Conservation (phyloP, 768 basidiomycete genomes). For the Chiua virens region DNA sequence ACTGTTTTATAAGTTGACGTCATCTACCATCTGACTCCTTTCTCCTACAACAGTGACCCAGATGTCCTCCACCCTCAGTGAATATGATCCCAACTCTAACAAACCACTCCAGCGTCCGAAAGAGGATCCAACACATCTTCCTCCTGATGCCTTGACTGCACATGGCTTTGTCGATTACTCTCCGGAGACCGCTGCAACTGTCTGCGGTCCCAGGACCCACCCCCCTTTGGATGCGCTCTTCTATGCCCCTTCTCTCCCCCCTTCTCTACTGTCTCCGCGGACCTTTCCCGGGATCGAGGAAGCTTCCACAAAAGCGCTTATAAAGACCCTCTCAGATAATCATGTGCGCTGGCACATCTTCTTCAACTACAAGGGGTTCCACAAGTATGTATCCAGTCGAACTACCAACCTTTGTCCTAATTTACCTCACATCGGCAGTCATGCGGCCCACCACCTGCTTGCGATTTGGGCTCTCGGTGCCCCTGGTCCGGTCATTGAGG, state of each 20-base stretch:
- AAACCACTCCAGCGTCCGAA: constrained; percentile 19
- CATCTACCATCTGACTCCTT: no score
- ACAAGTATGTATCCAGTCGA: constrained; percentile 25
- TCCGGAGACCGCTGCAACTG: constrained; percentile 16
- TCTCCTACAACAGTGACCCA: not conserved
- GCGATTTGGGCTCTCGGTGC: constrained; percentile 65
- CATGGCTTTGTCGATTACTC: constrained; percentile 25
- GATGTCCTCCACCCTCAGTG: constrained; percentile 12
- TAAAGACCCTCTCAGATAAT: constrained; percentile 47
- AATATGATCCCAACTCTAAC: constrained; percentile 7
- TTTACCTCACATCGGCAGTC: constrained; percentile 35
- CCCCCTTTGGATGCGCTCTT: constrained; percentile 22
- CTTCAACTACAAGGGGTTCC: constrained; percentile 42
- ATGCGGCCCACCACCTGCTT: constrained; percentile 56
- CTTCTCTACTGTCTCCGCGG: constrained; percentile 33
- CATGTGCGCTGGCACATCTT: constrained; percentile 55
- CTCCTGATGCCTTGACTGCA: constrained; percentile 12
- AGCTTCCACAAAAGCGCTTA: constrained; percentile 40
- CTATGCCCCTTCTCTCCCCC: constrained; percentile 25
- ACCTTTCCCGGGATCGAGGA: constrained; percentile 36
- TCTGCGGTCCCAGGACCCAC: not conserved
- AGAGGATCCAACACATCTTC: constrained; percentile 21
- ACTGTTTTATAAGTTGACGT: not conserved
- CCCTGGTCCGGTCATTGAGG: constrained; percentile 38
- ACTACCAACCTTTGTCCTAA: constrained; percentile 10